Base-by-base conservation (phyloP, 192 early-diverging fungal genomes). In the Spizellomyces sp. region DNA sequence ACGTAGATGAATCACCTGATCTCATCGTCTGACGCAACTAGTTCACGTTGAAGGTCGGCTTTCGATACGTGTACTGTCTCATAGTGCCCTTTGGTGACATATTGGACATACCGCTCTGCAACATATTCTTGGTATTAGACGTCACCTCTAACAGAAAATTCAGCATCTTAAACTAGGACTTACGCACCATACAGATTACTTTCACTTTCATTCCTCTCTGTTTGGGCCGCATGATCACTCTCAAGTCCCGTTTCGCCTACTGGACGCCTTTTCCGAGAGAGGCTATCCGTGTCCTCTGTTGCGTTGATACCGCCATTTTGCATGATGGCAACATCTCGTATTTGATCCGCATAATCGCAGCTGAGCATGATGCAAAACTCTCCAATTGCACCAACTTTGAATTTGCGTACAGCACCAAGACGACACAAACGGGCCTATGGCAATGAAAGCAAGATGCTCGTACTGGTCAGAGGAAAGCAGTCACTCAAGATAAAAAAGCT, bases 311-410 rank as follows among this genome's bases (percentile, higher is more conserved):
- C 8, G 10, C 43, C 15, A 41, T 43, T 4, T 19, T 9, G 9
- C 62, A 9, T n/a, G 8, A 42, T 19, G 14, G 45, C 64, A 22
- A 66, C 64, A 0, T 22, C 56, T 0, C 56, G 8, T 6, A 70
- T 62, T 9, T 10, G 6, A 62, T 70, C 69, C 15, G 10, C 43
- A 36, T 70, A 70, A 46, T 70, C 69, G 43, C 69, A 70, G 5
- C 21, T 45, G 6, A 70, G 44, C 69, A 62, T 70, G n/a, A 70
- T 15, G 47, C 69, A 70, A 6, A 62, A 45, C 42, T 70, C 69
- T 57, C 69, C 69, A 17, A 14, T 6, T 17, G 10, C 58, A 7
- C 69, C 69, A 17, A 70, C 69, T n/a, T 43, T 17, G 58, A 61
- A 70, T 48, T 48, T 70, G 7, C 60, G 58, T 12, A 70, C 17